Percentiles rank a stretch among this genome's conserved stretches.
phyloP scores from a whole-genome alignment of 2,329 filamentous ascomycete species.

The Trichoderma atrobrunneum region DNA sequence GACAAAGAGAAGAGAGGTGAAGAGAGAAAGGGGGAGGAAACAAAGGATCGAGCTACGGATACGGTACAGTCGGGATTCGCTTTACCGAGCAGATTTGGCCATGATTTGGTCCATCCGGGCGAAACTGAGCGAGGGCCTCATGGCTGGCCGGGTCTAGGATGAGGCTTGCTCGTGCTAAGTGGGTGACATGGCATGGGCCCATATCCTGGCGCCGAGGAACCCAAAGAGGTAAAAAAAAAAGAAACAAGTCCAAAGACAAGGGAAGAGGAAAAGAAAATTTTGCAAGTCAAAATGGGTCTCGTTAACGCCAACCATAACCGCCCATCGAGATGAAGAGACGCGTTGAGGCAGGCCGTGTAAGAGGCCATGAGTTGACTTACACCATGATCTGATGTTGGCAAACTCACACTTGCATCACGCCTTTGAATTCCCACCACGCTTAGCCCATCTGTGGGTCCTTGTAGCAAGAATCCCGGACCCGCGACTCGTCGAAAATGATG shows the following conservation, averaged over 20 bases:
- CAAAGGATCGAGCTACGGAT: not conserved
- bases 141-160: not conserved
- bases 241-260: not conserved
- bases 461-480: not conserved
- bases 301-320: not conserved
- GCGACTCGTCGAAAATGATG: conserved; percentile 21
- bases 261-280: not conserved
- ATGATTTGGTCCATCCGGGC: not conserved
- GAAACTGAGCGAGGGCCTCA: not conserved
- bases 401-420: not conserved
- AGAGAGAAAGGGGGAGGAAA: not conserved
- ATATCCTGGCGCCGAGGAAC: not conserved
- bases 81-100: not conserved
- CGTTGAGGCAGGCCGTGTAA: not conserved
- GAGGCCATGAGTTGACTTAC: not conserved
- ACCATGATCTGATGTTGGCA: not conserved
- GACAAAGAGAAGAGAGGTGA: not conserved
- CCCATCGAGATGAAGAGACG: not conserved
- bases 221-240: not conserved
- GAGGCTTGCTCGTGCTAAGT: not conserved
- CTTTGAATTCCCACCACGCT: not conserved
- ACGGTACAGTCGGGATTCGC: not conserved
- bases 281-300: not conserved
- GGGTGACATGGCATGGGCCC: not conserved
- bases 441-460: conserved; percentile 11